Base-by-base conservation (phyloP, 2,329 filamentous ascomycete species). In the Dothideomycetidae sp. region DNA sequence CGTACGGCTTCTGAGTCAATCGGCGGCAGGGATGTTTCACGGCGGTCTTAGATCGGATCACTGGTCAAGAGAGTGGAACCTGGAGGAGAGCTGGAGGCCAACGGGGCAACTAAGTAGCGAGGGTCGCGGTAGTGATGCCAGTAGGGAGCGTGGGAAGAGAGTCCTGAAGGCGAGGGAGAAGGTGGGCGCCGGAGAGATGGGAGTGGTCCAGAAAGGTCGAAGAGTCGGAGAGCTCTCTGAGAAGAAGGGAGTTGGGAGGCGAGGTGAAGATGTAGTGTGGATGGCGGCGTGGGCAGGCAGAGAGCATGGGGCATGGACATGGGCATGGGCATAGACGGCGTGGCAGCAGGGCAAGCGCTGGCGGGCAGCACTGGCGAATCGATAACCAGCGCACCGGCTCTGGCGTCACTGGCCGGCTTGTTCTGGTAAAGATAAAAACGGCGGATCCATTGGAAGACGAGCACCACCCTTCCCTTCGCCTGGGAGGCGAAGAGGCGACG, bases 401-500 rank as follows among this genome's bases (percentile, higher is more conserved):
- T 38, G 36, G 36, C 36, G 36, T 38, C 36, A 38, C 28, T 32
- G 36, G 36, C 36, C 28, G 19, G 31, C 36, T 38, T 26, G 7
- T 26, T 26, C 36, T 38, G 36, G 36, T 38, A 38, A 26, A 26
- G 36, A 38, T 38, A 38, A 38, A 38, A 38, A 38, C 36, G 36
- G 36, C 31, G 28, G 36, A 38, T 29, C 36, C 36, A 38, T 38
- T 23, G 29, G 28, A 36, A 21, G n/a, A 13, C 19, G 16, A n/a
- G n/a, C n/a, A n/a, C n/a, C n/a, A n/a, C n/a, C n/a, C n/a, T n/a
- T n/a, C n/a, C n/a, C n/a, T 16, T 36, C 33, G 19, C 17, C 18
- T 28, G 18, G 7, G 21, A n/a, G 21, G 21, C 21, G 21, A 26
- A n/a, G n/a, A n/a, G n/a, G 21, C 21, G 21, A 7, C 7, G 7